phyloP scores from a whole-genome alignment of 352 stramenopile genomes.

The Pythium myriotylum region DNA sequence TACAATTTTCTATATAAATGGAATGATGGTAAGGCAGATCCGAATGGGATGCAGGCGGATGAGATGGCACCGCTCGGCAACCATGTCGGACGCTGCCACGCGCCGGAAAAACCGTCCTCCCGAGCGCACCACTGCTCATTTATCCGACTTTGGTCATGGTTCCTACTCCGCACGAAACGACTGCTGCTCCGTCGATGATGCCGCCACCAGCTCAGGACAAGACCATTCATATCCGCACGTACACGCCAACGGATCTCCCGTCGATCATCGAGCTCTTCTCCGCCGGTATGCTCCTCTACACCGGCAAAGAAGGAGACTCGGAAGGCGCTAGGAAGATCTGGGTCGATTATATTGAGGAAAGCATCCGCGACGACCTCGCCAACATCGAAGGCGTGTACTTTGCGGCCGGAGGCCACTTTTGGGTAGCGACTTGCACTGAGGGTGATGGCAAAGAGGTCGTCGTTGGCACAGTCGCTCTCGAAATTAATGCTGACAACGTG shows the following conservation, averaged over 20 bases:
- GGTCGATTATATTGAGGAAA: constrained; percentile 10
- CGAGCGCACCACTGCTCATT: no score
- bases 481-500: constrained; percentile 26
- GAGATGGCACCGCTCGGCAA: no score
- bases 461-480: constrained; percentile 35
- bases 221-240: constrained; percentile 31
- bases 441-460: constrained; percentile 16
- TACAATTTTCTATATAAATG: no score
- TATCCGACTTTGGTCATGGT: background rate
- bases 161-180: background rate
- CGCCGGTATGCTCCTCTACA: constrained; percentile 22
- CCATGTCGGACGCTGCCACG: no score
- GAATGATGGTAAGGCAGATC: no score
- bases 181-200: background rate
- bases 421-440: constrained; percentile 35
- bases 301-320: background rate
- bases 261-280: constrained; percentile 27
- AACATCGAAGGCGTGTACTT: constrained; percentile 9
- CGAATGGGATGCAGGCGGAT: no score
- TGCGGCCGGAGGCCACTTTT: constrained; percentile 40
- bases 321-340: constrained; percentile 11
- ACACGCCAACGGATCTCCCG: constrained; percentile 8
- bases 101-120: no score
- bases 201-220: background rate
- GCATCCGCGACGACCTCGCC: constrained; percentile 7